These are phyloP conservation scores for Ophioceras dolichostomum DNA, from an alignment of 2,329 filamentous ascomycete species.

Conservation along the genomic window DNA sequence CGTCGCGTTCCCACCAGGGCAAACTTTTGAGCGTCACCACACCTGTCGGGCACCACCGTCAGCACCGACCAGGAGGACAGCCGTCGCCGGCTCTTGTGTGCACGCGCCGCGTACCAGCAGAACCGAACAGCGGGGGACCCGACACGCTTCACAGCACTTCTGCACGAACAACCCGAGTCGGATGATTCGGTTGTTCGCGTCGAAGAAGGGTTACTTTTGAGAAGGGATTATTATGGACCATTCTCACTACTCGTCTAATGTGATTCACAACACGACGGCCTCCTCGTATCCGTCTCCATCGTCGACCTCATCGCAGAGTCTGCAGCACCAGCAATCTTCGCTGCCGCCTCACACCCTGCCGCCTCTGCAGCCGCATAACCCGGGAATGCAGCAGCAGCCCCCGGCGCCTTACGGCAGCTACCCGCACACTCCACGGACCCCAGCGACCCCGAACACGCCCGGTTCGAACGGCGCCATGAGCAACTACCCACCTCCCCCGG, in stretches of 20 bases:
- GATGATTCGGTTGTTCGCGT: constrained; percentile 40
- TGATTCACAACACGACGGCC: constrained; percentile 16
- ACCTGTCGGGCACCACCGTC: too few species aligned
- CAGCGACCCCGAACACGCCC: constrained; percentile 50
- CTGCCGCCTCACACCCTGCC: constrained; percentile 9
- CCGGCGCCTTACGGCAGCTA: constrained; percentile 47
- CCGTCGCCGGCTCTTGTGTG: too few species aligned
- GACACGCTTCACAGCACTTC: too few species aligned
- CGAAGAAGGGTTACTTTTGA: constrained; percentile 18
- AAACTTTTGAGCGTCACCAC: too few species aligned
- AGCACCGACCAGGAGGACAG: too few species aligned
- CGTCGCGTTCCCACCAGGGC: too few species aligned
- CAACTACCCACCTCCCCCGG: constrained; percentile 34
- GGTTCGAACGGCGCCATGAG: constrained; percentile 40
- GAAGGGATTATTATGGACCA: constrained; percentile 16
- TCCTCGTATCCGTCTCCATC: constrained; percentile 15
- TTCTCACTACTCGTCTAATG: constrained; percentile 16
- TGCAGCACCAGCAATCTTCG: constrained; percentile 18
- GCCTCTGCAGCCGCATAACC: constrained; percentile 10
- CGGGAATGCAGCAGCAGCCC: constrained; percentile 21
- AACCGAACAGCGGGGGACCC: too few species aligned
- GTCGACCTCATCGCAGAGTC: constrained; percentile 12
- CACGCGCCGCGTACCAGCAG: too few species aligned
- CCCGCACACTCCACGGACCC: constrained; percentile 49
- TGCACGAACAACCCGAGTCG: constrained; percentile 16